A percentile compares a stretch with the other conserved stretches of the same genome.
Conservation (phyloP, 352 stramenopile species). For the Blastocystis sp. region DNA sequence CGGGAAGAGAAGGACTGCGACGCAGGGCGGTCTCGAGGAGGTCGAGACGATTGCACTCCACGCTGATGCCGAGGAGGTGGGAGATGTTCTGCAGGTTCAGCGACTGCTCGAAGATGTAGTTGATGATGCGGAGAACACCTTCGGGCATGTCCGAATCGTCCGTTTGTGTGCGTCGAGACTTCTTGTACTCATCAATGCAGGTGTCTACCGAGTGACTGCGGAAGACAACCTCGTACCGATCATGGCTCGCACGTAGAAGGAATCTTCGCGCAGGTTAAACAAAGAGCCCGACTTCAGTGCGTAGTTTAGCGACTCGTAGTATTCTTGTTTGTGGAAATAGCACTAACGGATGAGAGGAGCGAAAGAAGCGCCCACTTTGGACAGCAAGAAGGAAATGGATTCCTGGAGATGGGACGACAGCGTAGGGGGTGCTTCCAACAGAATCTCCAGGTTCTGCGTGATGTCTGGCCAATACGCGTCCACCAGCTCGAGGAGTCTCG, state of each 20-base stretch:
- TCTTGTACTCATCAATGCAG: conserved; percentile 47
- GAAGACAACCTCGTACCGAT: not conserved
- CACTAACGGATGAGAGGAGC: not conserved
- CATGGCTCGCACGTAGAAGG: conserved; percentile 27
- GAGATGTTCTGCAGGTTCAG: conserved; percentile 17
- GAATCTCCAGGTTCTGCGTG: not conserved
- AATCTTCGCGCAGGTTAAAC: conserved; percentile 54
- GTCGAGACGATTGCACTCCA: conserved; percentile 43
- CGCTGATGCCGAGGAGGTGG: conserved; percentile 36
- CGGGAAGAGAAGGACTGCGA: not conserved
- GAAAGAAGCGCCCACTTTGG: not conserved
- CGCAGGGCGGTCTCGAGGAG: conserved; percentile 28
- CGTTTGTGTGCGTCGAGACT: not conserved
- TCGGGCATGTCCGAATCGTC: conserved; percentile 15
- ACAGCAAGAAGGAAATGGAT: conserved; percentile 38
- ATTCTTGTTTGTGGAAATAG: conserved; percentile 59
- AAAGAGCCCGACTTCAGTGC: conserved; percentile 10
- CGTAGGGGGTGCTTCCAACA: not conserved
- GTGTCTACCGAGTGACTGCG: not conserved
- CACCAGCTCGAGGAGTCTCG: not conserved
- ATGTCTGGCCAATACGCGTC: conserved; percentile 33
- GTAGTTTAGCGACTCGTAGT: conserved; percentile 26
- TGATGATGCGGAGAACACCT: conserved; percentile 21
- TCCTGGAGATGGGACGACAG: not conserved
- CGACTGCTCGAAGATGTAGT: conserved; percentile 46